Evolutionary conservation across 495 filamentous ascomycete genomes (phyloP), one percentile per base, ranked within the genome.

Genomic region (Aspergillus diversus): DNA sequence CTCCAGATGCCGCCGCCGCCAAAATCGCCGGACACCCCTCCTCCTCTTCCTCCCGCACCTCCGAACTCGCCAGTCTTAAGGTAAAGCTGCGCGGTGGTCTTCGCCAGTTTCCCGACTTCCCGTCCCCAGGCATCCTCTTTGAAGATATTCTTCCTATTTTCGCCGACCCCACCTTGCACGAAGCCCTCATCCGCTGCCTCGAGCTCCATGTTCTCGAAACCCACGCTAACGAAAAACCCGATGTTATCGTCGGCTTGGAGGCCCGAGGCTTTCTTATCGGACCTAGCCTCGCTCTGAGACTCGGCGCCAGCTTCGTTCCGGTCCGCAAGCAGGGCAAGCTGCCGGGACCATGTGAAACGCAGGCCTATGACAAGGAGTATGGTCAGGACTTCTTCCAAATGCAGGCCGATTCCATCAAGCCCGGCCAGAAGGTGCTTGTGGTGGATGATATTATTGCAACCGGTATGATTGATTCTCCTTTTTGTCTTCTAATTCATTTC

Each of bases 361-460:
- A 92, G 66, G 79, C 77, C 59, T 99, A 90, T 75, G 80, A 91
- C 75, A 99, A 99, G 84, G 96, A 99, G 79, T 99, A 99, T 73
- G 96, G 96, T 32, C 84, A 89, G 80, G 96, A 99, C 75, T 90
- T 87, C 73, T 98, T 99, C 81, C 90, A 98, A 84, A 96, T 98
- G 80, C 96, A 99, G 80, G 79, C 78, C 55, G 92, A 88, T 75
- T 86, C 87, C 12, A 87, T 98, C 70, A 90, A 91, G 82, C 82
- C 85, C 43, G 96, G 93, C 17, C 92, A 97, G 83, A 89, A 87
- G 72, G 94, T 97, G 17, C 76, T 99, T 63, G 83, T 99, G 54
- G 90, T 99, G 47, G 95, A 99, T 73, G 95, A 99, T 74, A 94
- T 99, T 69, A 98, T 99, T 77, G 95, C 95, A 37, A 99, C 95